These are phyloP conservation scores for Nothophaeocryptopus gaeumannii DNA, from an alignment of 2,329 filamentous ascomycete species.

Conservation along the genomic window DNA sequence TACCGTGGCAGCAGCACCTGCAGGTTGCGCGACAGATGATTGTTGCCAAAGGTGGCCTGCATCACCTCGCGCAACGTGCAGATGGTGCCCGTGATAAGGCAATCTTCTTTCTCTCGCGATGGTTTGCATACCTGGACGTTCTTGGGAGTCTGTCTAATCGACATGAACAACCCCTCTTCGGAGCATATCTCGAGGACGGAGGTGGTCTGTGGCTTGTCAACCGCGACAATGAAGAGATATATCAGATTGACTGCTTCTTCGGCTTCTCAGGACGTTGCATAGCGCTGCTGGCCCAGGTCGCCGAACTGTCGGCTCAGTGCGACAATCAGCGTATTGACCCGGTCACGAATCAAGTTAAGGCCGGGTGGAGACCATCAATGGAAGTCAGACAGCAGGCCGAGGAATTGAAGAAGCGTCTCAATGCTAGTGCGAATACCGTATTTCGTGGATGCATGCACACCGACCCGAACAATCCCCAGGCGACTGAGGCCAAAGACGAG, in stretches of 20 bases:
- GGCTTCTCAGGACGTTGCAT: slow-evolving; percentile 73
- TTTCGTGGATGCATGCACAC: slow-evolving; percentile 45
- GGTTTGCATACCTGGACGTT: slow-evolving; percentile 82
- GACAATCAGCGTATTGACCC: slow-evolving; percentile 62
- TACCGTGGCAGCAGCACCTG: slow-evolving; percentile 78
- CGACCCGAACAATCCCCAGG: slow-evolving; percentile 39
- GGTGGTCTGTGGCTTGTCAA: slow-evolving; percentile 36
- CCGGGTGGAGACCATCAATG: slow-evolving; percentile 58
- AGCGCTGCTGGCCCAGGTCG: slow-evolving; percentile 67
- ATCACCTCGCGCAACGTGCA: slow-evolving; percentile 39
- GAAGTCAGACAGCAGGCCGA: slow-evolving; percentile 57
- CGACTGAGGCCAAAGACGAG: slow-evolving; percentile 37
- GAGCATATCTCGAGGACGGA: slow-evolving; percentile 39
- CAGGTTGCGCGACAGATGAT: slow-evolving; percentile 74
- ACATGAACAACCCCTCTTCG: slow-evolving; percentile 43
- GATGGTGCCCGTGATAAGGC: slow-evolving; percentile 53
- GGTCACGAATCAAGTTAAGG: slow-evolving; percentile 46
- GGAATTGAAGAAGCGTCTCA: slow-evolving; percentile 60
- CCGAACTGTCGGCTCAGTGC: slow-evolving; percentile 66
- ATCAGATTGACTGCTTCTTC: slow-evolving; percentile 75
- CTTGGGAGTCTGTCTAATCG: slow-evolving; percentile 64
- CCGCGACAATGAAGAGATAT: slow-evolving; percentile 39
- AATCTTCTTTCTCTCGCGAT: slow-evolving; percentile 72
- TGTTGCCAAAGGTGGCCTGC: slow-evolving; percentile 60
- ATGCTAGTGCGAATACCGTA: slow-evolving; percentile 48